These are phyloP conservation scores for Apiotrichum sp. DNA, from an alignment of 1,284 basidiomycete genomes.

Conservation along the genomic window DNA sequence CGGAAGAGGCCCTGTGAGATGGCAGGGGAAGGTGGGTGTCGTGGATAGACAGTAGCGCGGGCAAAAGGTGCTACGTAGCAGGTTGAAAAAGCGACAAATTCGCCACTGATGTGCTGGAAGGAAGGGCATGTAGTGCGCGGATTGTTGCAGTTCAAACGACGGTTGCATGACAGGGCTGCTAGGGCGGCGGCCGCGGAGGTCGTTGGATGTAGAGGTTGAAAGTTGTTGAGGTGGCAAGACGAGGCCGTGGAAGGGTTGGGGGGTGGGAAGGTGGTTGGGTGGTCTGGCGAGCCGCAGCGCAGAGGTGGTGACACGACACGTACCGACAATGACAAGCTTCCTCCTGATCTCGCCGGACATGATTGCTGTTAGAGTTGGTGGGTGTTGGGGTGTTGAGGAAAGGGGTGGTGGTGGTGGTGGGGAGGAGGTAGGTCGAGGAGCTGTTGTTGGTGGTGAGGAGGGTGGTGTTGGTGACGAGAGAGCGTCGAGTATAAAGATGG, in stretches of 20 bases:
- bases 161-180: no score
- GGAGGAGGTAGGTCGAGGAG: not conserved
- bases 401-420: not conserved
- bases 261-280: not conserved
- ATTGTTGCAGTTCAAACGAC: no score
- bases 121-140: no score
- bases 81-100: no score
- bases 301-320: slow-evolving; percentile 14
- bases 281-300: not conserved
- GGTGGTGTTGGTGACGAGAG: not conserved
- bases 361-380: slow-evolving; percentile 3
- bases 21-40: not conserved
- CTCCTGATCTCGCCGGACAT: slow-evolving; percentile 48
- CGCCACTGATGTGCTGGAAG: not conserved
- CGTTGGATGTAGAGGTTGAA: no score
- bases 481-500: not conserved
- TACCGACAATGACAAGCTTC: slow-evolving; percentile 49
- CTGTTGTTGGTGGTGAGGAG: no score
- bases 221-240: no score
- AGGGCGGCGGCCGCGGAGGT: no score
- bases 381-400: not conserved
- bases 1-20: not conserved
- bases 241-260: no score
- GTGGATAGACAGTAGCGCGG: no score
- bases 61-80: no score